These are phyloP conservation scores for Zizania palustris DNA, from an alignment of 202 grass and related monocot species.

Conservation along the genomic window DNA sequence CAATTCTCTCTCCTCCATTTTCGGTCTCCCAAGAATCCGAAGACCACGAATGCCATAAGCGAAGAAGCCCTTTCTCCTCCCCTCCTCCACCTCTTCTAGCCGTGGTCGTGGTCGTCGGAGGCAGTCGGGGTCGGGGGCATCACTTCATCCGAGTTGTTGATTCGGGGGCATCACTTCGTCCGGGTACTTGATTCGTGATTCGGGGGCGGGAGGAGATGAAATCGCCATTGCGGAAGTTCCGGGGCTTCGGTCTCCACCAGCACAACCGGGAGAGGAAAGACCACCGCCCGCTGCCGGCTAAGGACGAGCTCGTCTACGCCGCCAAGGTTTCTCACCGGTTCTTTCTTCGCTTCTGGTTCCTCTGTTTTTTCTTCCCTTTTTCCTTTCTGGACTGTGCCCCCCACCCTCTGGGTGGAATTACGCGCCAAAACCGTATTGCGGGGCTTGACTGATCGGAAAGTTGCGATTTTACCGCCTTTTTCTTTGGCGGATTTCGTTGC, in stretches of 20 bases:
- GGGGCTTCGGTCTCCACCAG: slow-evolving; percentile 51
- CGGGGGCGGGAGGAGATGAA: slow-evolving; percentile 57
- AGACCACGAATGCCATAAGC: slow-evolving; percentile 2
- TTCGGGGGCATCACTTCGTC: too few species aligned
- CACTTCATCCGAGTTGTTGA: too few species aligned
- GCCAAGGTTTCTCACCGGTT: slow-evolving; percentile 43
- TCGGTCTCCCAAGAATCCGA: slow-evolving; percentile 18
- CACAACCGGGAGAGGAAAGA: slow-evolving; percentile 54
- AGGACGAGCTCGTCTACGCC: slow-evolving; percentile 74
- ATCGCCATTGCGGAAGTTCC: slow-evolving; percentile 75
- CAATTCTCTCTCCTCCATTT: slow-evolving; percentile 31
- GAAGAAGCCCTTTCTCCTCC: not conserved
- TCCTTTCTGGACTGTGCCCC: not conserved
- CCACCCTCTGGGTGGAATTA: not conserved
- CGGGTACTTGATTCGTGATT: not conserved
- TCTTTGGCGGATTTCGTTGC: not conserved
- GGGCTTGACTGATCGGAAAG: slow-evolving; percentile 14
- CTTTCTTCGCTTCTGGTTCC: too few species aligned
- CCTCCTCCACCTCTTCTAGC: not conserved
- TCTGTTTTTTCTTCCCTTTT: not conserved
- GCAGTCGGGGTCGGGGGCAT: not conserved
- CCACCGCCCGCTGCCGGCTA: slow-evolving; percentile 49
- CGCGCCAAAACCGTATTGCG: slow-evolving; percentile 34
- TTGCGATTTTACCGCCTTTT: not conserved
- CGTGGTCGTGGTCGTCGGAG: slow-evolving; percentile 12